Base-by-base conservation (phyloP, 208 protist species). In the Trypanosoma mega region DNA sequence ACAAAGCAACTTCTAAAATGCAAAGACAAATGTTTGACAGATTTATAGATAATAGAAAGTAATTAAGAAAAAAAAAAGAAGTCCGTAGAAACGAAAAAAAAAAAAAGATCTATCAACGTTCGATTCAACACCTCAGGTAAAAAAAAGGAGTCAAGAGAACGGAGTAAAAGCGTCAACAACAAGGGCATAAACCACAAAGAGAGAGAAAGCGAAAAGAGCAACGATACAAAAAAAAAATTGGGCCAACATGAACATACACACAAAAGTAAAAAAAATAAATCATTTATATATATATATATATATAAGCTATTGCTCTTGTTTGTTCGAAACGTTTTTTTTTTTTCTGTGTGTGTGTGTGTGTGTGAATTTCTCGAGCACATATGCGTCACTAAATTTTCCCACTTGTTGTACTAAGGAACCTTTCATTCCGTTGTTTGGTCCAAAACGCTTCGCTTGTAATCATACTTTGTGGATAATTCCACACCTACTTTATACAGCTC, bases 391-490 rank as follows among this genome's bases (percentile, higher is more conserved):
- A n/a, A n/a, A n/a, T n/a, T n/a, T n/a, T n/a, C n/a, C n/a, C n/a
- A n/a, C n/a, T n/a, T n/a, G n/a, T n/a, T 56, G 51, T 41, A 56
- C 27, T 34, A 26, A 56, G 6, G 36, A 41, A 43, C 11, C 8
- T 44, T 6, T 37, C 11, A 5, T 14, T 56, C 31, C 20, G 16
- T 6, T 41, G 61, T 43, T 7, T 8, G 44, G 8, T 41, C 69
- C 26, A 78, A 52, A 21, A 77, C 67, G 16, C 52, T 34, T 0
- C 68, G 43, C 27, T 80, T 74, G 48, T 90, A 92, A 31, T 82
- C 61, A 61, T 94, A 76, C 50, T 84, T 90, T 21, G 48, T 69
- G 0, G 65, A 54, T n/a, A 92, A 44, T 20, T 88, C 82, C 4
- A 90, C 51, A 2, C 68, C 80, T 4, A 80, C 49, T 18, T 61